These are phyloP conservation scores for Venustampulla echinocandica DNA, from an alignment of 495 filamentous ascomycete genomes.

Conservation along the genomic window DNA sequence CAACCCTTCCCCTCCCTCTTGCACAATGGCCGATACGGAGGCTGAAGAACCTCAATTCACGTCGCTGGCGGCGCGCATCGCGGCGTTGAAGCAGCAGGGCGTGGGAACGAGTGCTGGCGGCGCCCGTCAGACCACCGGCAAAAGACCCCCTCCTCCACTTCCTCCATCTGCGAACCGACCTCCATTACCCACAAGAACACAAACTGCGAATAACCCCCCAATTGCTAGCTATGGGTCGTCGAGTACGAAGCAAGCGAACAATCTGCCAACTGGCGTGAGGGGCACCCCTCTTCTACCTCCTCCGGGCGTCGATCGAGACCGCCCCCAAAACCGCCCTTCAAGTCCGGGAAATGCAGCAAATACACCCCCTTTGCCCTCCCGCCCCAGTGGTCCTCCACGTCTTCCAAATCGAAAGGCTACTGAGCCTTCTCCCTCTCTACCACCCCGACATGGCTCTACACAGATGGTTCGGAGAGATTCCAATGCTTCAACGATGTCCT, in stretches of 20 bases:
- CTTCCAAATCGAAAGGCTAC: slow-evolving; percentile 18
- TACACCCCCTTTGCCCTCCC: slow-evolving; percentile 14
- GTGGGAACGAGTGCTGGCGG: slow-evolving; percentile 36
- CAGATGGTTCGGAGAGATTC: slow-evolving; percentile 14
- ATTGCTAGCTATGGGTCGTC: slow-evolving; percentile 20
- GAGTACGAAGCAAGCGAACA: slow-evolving; percentile 9
- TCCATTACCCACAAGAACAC: slow-evolving; percentile 15
- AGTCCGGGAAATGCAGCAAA: slow-evolving; percentile 5
- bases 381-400: slow-evolving; percentile 19
- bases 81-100: slow-evolving; percentile 38
- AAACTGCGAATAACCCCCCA: slow-evolving; percentile 21
- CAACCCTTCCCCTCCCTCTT: too few species aligned
- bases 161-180: slow-evolving; percentile 27
- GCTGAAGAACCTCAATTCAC: slow-evolving; percentile 45
- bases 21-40: slow-evolving; percentile 44
- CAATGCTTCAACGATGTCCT: slow-evolving; percentile 17
- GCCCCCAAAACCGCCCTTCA: slow-evolving; percentile 1
- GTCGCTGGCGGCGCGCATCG: slow-evolving; percentile 46
- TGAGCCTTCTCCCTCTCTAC: slow-evolving; percentile 17
- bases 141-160: slow-evolving; percentile 41
- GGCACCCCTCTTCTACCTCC: slow-evolving; percentile 38
- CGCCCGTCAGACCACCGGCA: slow-evolving; percentile 24
- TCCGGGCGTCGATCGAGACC: slow-evolving; percentile 34
- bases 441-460: slow-evolving; percentile 13
- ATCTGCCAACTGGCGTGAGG: slow-evolving; percentile 12